Conservation (phyloP, 2,329 filamentous ascomycete genomes). For the Diaporthe sp. region DNA sequence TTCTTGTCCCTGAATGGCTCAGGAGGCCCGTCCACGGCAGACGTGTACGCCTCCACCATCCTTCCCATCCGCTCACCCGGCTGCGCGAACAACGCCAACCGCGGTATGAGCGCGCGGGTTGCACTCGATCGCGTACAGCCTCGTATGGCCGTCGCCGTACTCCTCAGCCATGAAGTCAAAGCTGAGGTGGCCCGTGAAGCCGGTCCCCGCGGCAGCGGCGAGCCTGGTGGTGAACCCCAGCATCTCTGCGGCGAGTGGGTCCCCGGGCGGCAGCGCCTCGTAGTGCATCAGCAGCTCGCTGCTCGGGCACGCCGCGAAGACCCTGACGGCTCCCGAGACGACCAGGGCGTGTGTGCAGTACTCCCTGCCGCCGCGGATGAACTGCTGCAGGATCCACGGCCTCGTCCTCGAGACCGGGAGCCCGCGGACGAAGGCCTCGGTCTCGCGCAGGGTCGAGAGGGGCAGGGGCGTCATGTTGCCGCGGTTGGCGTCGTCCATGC, state of each 20-base stretch:
- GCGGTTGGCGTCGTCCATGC: slow-evolving; percentile 68
- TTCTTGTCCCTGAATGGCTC: slow-evolving; percentile 32
- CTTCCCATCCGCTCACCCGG: slow-evolving; percentile 52
- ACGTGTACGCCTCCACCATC: slow-evolving; percentile 64
- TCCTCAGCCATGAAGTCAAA: slow-evolving; percentile 76
- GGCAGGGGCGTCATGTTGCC: slow-evolving; percentile 75
- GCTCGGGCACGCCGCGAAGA: slow-evolving; percentile 75
- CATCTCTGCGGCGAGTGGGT: slow-evolving; percentile 68
- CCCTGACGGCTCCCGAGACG: slow-evolving; percentile 70
- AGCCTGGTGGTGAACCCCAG: slow-evolving; percentile 71
- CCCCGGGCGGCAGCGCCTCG: slow-evolving; percentile 63
- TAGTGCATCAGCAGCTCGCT: slow-evolving; percentile 75
- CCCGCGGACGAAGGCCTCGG: slow-evolving; percentile 62
- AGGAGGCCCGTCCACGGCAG: slow-evolving; percentile 47
- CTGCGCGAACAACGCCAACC: slow-evolving; percentile 67
- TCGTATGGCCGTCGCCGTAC: slow-evolving; percentile 46
- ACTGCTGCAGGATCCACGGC: slow-evolving; percentile 78
- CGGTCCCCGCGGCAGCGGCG: slow-evolving; percentile 50
- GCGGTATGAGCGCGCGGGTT: slow-evolving; percentile 78
- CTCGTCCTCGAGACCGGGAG: slow-evolving; percentile 64
- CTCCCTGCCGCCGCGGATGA: slow-evolving; percentile 67
- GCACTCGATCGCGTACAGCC: slow-evolving; percentile 75
- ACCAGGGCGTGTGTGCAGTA: slow-evolving; percentile 79
- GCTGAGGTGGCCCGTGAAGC: slow-evolving; percentile 76
- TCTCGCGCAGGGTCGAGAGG: slow-evolving; percentile 60